Conservation (phyloP, 208 protist genomes). For the Porcisia hertigi region DNA sequence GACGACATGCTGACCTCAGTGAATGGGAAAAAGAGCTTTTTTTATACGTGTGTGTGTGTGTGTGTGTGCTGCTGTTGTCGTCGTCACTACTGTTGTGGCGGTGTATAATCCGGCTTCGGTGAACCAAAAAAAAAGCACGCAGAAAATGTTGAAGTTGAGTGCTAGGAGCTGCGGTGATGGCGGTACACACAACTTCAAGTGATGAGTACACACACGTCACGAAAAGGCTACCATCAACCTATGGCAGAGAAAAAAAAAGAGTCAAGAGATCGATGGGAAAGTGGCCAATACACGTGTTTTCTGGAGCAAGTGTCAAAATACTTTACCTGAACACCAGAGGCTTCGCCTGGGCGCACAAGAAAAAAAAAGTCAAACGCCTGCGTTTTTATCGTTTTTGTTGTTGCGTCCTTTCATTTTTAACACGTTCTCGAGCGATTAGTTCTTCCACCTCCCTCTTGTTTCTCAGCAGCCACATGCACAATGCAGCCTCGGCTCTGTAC, state of each 20-base stretch:
- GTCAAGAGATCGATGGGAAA: slow-evolving; percentile 1
- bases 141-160: not conserved
- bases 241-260: not conserved
- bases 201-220: not conserved
- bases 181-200: not conserved
- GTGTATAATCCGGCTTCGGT: not conserved
- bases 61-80: not conserved
- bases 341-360: not conserved
- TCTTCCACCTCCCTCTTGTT: not conserved
- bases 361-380: not conserved
- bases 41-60: not conserved
- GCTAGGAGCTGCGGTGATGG: not conserved
- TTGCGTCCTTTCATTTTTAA: not conserved
- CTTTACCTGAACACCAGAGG: not conserved
- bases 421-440: too few relatives aligned
- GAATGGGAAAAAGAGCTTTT: not conserved
- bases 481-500: not conserved
- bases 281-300: not conserved
- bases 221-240: not conserved
- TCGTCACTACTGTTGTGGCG: not conserved
- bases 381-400: not conserved
- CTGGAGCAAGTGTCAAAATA: not conserved
- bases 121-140: not conserved
- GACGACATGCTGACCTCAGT: slow-evolving; percentile 11
- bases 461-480: not conserved